Evolutionary conservation across 768 basidiomycete genomes (phyloP), one percentile per base, ranked within the genome.

Genomic region (Lactarius pseudohatsudake): DNA sequence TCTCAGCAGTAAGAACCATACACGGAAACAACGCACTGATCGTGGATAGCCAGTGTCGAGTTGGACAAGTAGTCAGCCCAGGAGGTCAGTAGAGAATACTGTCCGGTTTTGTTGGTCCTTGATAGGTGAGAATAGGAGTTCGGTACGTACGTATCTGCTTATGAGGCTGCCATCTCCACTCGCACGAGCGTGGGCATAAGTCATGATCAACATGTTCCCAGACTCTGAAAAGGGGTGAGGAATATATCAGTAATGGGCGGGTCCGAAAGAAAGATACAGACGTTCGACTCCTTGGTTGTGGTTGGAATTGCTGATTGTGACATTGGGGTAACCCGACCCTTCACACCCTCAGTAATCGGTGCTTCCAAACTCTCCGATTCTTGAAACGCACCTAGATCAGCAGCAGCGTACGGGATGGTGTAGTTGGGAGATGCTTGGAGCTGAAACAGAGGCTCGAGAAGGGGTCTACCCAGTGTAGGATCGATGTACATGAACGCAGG

Each of bases 401-500:
- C 55, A 1, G 64, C 59, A 50, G 70, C 70, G 32, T 18, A 73
- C 11, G 41, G 13, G 34, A 67, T 59, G 10, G 71, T 64, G 57
- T 68, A 72, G 38, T 65, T 32, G 18, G 40, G 34, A 3, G 69
- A 57, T 2, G 59, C 28, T 58, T 73, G 65, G 57, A 71, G 65
- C 15, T 59, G 68, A 53, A 75, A 61, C 10, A 73, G 59, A 28
- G 74, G 74, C 36, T 66, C 58, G 13, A 75, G 65, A 18, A 45
- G 28, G 28, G 28, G 57, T 22, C 43, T 50, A 1, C 86, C 85
- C n/a, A 86, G 78, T 1, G 62, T 66, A 2, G 85, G 82, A 70
- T 86, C 86, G 57, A 80, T 76, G 70, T 86, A 87, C 60, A 87
- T 72, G 61, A 85, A 75, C 4, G 81, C 74, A 13, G 79, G 86